Base-by-base conservation (phyloP, 2,329 filamentous ascomycete species). In the Hymenoscyphus occultus region DNA sequence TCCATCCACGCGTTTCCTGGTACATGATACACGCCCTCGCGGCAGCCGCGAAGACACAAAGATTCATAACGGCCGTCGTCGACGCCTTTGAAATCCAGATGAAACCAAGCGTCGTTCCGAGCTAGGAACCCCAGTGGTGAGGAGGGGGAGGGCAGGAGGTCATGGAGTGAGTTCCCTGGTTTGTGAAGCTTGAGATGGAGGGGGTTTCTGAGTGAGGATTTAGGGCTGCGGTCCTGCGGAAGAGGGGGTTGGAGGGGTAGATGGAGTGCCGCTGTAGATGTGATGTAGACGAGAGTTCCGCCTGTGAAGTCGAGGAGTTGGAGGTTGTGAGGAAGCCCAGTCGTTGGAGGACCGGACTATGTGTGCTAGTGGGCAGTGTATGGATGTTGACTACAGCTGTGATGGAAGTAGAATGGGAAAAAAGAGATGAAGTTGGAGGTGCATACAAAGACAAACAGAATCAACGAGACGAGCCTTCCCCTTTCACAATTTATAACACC, bases 121-220 rank as follows among this genome's bases (percentile, higher is more conserved):
- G 95, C 93, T 93, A 97, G 65, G 93, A 93, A 57, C 97, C 91
- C 93, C 93, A 97, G 60, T 22, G 22, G 22, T 22, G 22, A 97
- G 83, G 84, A 90, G 84, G 32, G 89, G 84, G 3, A 90, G 91
- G 28, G 90, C 90, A 58, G 92, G 81, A 59, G 91, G 86, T 92
- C 87, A 71, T 90, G 82, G 65, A 89, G 90, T 57, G 90, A 88
- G 74, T 90, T 92, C 77, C 92, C 90, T 9, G 89, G 88, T 40
- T 85, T 83, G 79, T 89, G 89, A 3, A 86, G 85, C 3, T 87
- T 83, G 56, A 86, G 84, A 61, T 72, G 71, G 5, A 71, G 68
- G 0, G 71, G 71, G 0, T 67, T 71, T 75, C 78, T 6, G 74
- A 75, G 63, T 78, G 63, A 28, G 67, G 87, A 82, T 60, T 84